These are phyloP conservation scores for Hypoxylon sp. DNA, from an alignment of 2,329 filamentous ascomycete genomes.

Conservation along the genomic window DNA sequence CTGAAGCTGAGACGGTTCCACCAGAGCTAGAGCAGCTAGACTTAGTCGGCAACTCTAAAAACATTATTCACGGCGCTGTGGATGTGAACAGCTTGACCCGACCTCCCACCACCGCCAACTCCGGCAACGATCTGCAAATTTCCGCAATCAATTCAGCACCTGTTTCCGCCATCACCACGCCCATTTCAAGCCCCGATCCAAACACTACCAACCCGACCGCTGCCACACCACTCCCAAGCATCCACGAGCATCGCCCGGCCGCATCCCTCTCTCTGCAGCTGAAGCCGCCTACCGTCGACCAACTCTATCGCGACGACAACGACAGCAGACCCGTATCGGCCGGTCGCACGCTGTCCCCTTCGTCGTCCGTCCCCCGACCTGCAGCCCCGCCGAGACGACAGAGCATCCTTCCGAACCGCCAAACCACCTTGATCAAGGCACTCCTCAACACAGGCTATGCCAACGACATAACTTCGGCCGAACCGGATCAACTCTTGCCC, in stretches of 20 bases:
- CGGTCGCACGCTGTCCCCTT: slow-evolving; percentile 34
- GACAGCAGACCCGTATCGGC: slow-evolving; percentile 40
- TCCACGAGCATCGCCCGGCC: slow-evolving; percentile 53
- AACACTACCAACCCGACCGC: slow-evolving; percentile 8
- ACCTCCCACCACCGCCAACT: slow-evolving; percentile 37
- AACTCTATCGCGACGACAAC: slow-evolving; percentile 30
- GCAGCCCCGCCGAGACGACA: slow-evolving; percentile 57
- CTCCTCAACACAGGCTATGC: slow-evolving; percentile 64
- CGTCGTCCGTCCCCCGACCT: slow-evolving; percentile 49
- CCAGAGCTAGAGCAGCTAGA: slow-evolving; percentile 41
- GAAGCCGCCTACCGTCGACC: slow-evolving; percentile 39
- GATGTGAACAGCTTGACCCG: slow-evolving; percentile 25
- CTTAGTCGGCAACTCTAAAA: slow-evolving; percentile 40
- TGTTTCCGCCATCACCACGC: slow-evolving; percentile 34
- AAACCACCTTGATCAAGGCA: slow-evolving; percentile 65
- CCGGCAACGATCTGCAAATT: slow-evolving; percentile 57
- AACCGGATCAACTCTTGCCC: slow-evolving; percentile 56
- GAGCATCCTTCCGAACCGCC: slow-evolving; percentile 62
- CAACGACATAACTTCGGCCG: slow-evolving; percentile 59
- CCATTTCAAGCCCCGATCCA: slow-evolving; percentile 25
- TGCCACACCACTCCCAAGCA: slow-evolving; percentile 52
- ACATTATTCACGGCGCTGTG: slow-evolving; percentile 8
- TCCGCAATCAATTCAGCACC: slow-evolving; percentile 43
- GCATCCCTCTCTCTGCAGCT: slow-evolving; percentile 41
- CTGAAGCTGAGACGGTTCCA: slow-evolving; percentile 43